Evolutionary conservation across 169 alveolate genomes (phyloP), one percentile per base, ranked within the genome.

Genomic region (Theileria annulata): DNA sequence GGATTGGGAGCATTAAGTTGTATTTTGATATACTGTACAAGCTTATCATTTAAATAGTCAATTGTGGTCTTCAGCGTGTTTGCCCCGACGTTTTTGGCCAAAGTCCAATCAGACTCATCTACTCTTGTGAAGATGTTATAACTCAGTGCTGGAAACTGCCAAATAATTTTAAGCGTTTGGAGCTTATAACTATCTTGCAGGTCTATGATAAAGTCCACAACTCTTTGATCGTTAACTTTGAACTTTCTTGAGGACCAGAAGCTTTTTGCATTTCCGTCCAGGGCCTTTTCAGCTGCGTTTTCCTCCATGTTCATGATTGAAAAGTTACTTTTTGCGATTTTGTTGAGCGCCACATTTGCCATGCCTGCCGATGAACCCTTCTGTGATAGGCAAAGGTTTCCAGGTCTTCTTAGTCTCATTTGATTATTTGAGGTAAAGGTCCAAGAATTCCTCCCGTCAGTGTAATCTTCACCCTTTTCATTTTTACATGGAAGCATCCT

Each of bases 101-200:
- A 67, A 28, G 59, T 42, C 70, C 89, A 72, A 23, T 77, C 86
- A 33, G 64, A 73, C 33, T 95, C 96, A 71, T 90, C 94, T 3
- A 25, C 70, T 69, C 93, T 91, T 30, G 77, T 75, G 42, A 69
- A 63, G 21, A 94, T 80, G 21, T 94, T 64, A 74, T 90, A 94
- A 30, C 92, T 82, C 37, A 94, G 85, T 17, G 97, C 94, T 1
- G 97, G 97, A 49, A 75, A 89, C 67, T 89, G 94, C 97, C 97
- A 94, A 30, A 90, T 94, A 30, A 94, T 91, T 28, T 88, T 89
- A 1, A 90, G 47, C 1, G 79, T 87, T 51, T 80, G 80, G 28
- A 93, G 79, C 79, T 92, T 93, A 80, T 90, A 92, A 35, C 56
- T 64, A 49, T 89, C 92, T n/a, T 93, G 95, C 74, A 93, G 77